Percentiles rank a stretch among this genome's conserved stretches.
Conservation (phyloP, 176 grass and related monocot genomes). For the Paspalum vaginatum region DNA sequence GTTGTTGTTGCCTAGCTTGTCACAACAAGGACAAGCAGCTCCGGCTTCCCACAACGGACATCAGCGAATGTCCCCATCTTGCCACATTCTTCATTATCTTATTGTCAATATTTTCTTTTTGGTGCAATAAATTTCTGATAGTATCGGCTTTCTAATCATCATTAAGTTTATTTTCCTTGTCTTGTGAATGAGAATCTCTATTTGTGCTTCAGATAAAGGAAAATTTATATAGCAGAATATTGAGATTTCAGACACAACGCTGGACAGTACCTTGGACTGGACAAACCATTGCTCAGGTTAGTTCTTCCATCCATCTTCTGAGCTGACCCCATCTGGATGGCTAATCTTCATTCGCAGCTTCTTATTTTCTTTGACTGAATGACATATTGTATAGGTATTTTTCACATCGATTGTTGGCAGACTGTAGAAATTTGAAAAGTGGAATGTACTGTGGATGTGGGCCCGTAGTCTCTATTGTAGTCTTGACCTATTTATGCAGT, state of each 20-base stretch:
- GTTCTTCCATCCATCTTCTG: constrained; percentile 31
- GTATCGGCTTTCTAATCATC: constrained; percentile 21
- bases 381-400: not conserved
- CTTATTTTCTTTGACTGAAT: not conserved
- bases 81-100: not conserved
- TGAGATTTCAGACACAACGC: constrained; percentile 47
- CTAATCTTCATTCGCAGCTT: not conserved
- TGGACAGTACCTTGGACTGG: constrained; percentile 83
- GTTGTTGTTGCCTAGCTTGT: no score
- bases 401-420: not conserved
- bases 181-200: not conserved
- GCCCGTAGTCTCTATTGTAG: not conserved
- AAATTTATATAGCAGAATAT: constrained; percentile 40
- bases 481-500: constrained; percentile 3
- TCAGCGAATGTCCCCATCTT: no score
- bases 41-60: no score
- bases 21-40: no score
- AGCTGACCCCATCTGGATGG: not conserved
- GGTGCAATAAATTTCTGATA: not conserved
- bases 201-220: constrained; percentile 53
- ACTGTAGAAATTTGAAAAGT: not conserved
- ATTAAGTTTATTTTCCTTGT: not conserved
- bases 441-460: not conserved
- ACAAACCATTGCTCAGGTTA: constrained; percentile 82
- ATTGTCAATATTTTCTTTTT: not conserved